Conservation (phyloP, 768 basidiomycete genomes). For the Cystofilobasidium capitatum region DNA sequence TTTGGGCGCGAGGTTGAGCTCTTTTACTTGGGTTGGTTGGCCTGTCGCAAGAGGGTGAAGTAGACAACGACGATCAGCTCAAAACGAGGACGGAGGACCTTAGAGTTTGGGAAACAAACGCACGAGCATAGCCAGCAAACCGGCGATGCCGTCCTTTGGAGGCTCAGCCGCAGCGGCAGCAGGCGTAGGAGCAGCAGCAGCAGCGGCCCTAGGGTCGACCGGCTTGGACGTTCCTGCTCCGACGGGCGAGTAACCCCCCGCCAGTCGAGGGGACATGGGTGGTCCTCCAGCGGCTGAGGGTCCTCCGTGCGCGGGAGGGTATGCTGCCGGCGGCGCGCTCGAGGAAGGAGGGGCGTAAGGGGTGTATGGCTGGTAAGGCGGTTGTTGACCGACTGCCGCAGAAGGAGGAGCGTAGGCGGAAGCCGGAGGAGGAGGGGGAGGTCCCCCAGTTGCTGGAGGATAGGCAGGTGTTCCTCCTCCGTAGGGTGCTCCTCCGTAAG, state of each 20-base stretch:
- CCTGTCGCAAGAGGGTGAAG: no score
- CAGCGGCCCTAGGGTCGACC: background rate
- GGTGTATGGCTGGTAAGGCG: background rate
- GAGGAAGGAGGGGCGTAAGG: background rate
- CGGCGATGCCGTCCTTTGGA: background rate
- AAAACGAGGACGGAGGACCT: no score
- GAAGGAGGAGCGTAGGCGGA: background rate
- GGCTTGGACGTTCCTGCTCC: background rate
- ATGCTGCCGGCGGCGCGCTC: background rate
- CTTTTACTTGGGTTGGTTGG: no score
- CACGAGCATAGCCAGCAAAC: conserved; percentile 14
- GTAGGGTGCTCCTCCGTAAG: no score
- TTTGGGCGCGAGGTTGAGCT: no score
- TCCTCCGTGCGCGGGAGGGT: background rate
- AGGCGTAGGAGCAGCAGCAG: background rate
- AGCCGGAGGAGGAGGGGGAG: background rate
- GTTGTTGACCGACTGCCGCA: background rate
- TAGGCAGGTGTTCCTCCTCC: no score
- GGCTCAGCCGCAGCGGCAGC: background rate
- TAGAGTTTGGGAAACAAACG: background rate
- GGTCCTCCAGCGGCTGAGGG: background rate
- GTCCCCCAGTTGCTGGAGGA: background rate
- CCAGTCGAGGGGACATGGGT: background rate
- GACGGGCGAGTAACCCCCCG: conserved; percentile 3
- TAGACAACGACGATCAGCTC: no score